A percentile compares a stretch with the other conserved stretches of the same genome.
Conservation (phyloP, 2,329 filamentous ascomycete species). For the Fusarium phyllophilum region DNA sequence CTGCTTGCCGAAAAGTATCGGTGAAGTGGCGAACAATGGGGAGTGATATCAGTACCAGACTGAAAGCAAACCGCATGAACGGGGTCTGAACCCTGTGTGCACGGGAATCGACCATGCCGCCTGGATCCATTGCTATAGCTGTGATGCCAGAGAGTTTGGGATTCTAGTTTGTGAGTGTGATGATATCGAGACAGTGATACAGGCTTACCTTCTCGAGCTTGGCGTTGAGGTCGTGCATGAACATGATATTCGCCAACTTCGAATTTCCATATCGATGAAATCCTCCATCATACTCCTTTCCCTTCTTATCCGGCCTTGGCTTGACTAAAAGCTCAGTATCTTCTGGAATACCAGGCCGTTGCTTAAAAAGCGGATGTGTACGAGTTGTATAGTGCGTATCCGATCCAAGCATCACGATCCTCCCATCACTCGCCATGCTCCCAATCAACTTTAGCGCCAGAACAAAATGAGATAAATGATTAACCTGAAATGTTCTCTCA, state of each 20-base stretch:
- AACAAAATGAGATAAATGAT: constrained; percentile 34
- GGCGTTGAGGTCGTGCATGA: constrained; percentile 41
- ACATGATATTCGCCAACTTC: constrained; percentile 40
- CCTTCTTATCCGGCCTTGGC: constrained; percentile 1
- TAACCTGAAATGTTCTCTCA: constrained; percentile 36
- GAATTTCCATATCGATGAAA: constrained; percentile 39
- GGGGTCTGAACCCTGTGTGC: constrained; percentile 25
- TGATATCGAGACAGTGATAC: rapidly evolving
- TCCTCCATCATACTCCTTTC: constrained; percentile 31
- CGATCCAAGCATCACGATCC: constrained; percentile 30
- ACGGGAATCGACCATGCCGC: constrained; percentile 38
- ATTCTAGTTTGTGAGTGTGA: constrained; percentile 4
- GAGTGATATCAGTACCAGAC: not conserved
- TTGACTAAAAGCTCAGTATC: constrained; percentile 10
- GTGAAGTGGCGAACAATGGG: constrained; percentile 20
- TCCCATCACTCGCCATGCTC: constrained; percentile 21
- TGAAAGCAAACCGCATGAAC: not conserved
- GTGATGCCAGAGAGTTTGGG: constrained; percentile 32
- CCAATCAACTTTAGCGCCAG: constrained; percentile 35
- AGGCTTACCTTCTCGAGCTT: constrained; percentile 14
- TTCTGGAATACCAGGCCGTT: constrained; percentile 14
- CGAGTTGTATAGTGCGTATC: constrained; percentile 22
- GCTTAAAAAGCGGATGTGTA: constrained; percentile 23
- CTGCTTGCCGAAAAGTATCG: constrained; percentile 12
- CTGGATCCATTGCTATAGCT: constrained; percentile 38